Percentiles rank a stretch among this genome's conserved stretches.
Conservation (phyloP, 352 stramenopile species). For the Phytophthora syringae region DNA sequence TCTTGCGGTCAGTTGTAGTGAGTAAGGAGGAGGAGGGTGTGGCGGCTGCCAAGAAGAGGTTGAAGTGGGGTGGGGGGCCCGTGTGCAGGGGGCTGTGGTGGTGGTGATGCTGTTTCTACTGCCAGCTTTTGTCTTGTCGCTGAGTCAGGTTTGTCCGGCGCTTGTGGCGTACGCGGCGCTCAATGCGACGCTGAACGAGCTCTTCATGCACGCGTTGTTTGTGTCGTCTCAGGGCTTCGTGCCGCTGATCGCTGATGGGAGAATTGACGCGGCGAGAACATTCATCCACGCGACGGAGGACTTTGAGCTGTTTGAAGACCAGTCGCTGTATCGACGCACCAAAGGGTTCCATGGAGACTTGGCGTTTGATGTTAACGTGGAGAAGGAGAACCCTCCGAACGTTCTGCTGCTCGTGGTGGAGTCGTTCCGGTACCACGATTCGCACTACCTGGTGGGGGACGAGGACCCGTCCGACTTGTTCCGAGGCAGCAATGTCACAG, state of each 20-base stretch:
- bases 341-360: conserved; percentile 23
- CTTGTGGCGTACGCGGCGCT: conserved; percentile 28
- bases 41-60: too few species aligned
- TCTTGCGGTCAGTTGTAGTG: not conserved
- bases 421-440: conserved; percentile 64
- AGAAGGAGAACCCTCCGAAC: conserved; percentile 44
- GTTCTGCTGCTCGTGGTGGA: conserved; percentile 60
- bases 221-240: conserved; percentile 20
- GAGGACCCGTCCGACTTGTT: conserved; percentile 47
- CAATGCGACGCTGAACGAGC: conserved; percentile 39
- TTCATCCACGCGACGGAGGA: conserved; percentile 33
- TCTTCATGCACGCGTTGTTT: conserved; percentile 27
- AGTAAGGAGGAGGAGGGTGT: not conserved
- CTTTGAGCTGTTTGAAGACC: conserved; percentile 22
- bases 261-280: not conserved
- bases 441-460: conserved; percentile 53
- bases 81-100: too few species aligned
- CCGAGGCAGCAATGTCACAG: conserved; percentile 32
- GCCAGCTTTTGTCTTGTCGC: conserved; percentile 9
- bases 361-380: conserved; percentile 44
- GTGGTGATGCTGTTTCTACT: conserved; percentile 16
- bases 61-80: too few species aligned
- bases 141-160: conserved; percentile 19
- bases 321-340: conserved; percentile 27
- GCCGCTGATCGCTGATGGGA: not conserved